phyloP scores from a whole-genome alignment of 495 filamentous ascomycete species.

The Corynascus novoguineensis region DNA sequence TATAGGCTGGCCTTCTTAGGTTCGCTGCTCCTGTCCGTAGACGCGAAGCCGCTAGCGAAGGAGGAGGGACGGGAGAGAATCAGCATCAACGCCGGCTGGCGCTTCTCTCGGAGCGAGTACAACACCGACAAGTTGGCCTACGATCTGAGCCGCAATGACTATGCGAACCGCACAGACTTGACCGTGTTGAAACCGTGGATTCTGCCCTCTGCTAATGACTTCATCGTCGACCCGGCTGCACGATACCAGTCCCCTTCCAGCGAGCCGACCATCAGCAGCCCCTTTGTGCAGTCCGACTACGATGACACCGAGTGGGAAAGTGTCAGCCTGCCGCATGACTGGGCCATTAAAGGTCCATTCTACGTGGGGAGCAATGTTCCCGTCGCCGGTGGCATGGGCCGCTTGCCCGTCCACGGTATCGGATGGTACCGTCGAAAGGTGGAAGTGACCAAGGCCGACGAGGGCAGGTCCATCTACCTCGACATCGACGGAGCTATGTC shows the following conservation, averaged over 20 bases:
- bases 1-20: too few relatives aligned
- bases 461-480: slow-evolving; percentile 36
- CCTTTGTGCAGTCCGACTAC: slow-evolving; percentile 3
- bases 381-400: slow-evolving; percentile 52
- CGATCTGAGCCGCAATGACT: slow-evolving; percentile 2
- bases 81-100: slow-evolving; percentile 25
- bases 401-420: slow-evolving; percentile 46
- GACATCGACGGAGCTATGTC: slow-evolving; percentile 48
- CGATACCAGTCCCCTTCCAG: not conserved
- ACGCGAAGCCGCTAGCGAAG: too few relatives aligned
- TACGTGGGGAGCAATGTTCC: slow-evolving; percentile 29
- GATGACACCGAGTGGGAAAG: slow-evolving; percentile 19
- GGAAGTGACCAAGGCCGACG: slow-evolving; percentile 24
- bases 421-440: slow-evolving; percentile 46
- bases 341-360: slow-evolving; percentile 46
- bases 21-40: too few relatives aligned
- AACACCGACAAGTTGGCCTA: slow-evolving; percentile 25
- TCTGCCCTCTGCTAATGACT: slow-evolving; percentile 22
- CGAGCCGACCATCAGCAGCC: not conserved
- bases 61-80: too few relatives aligned
- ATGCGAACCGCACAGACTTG: not conserved
- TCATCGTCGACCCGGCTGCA: slow-evolving; percentile 19
- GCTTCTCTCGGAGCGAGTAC: slow-evolving; percentile 21
- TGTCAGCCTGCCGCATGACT: slow-evolving; percentile 38
- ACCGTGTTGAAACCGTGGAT: slow-evolving; percentile 23